Percentiles rank a stretch among this genome's conserved stretches.
phyloP scores from a whole-genome alignment of 1,284 basidiomycete genomes.

The Naganishia sp. region DNA sequence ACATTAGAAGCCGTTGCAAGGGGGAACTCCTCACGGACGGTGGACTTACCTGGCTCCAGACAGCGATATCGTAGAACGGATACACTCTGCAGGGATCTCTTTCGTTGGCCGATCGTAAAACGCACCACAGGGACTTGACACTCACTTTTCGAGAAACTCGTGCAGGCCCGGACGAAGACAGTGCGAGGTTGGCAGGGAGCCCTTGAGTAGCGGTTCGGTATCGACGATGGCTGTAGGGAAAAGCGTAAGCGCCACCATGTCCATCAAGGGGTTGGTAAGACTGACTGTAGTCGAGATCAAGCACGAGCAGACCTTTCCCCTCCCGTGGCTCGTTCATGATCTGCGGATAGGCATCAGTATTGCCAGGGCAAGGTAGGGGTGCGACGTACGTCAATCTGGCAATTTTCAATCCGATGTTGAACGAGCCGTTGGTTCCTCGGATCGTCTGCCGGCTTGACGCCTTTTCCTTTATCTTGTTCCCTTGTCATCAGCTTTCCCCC shows the following conservation, averaged over 20 bases:
- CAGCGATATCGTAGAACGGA: conserved; percentile 78
- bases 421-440: conserved; percentile 76
- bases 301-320: conserved; percentile 76
- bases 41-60: conserved; percentile 62
- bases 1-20: conserved; percentile 10
- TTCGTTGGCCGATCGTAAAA: neutral
- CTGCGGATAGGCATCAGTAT: conserved; percentile 42
- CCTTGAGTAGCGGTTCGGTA: conserved; percentile 75
- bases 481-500: neutral
- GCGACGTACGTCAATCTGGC: conserved; percentile 56
- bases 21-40: neutral
- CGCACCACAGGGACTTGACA: neutral
- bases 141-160: conserved; percentile 64
- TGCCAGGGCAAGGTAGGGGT: neutral
- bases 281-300: conserved; percentile 86
- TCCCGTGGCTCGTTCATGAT: conserved; percentile 72
- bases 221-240: conserved; percentile 68
- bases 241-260: neutral
- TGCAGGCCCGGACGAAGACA: conserved; percentile 81
- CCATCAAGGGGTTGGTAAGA: neutral
- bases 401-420: conserved; percentile 66
- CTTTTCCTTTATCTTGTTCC: conserved; percentile 54
- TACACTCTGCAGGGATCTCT: conserved; percentile 59
- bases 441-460: conserved; percentile 67
- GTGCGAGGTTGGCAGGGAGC: conserved; percentile 72